A percentile compares a stretch with the other conserved stretches of the same genome.
Conservation (phyloP, 345 rosid genomes). For the Limnanthes douglasii region DNA sequence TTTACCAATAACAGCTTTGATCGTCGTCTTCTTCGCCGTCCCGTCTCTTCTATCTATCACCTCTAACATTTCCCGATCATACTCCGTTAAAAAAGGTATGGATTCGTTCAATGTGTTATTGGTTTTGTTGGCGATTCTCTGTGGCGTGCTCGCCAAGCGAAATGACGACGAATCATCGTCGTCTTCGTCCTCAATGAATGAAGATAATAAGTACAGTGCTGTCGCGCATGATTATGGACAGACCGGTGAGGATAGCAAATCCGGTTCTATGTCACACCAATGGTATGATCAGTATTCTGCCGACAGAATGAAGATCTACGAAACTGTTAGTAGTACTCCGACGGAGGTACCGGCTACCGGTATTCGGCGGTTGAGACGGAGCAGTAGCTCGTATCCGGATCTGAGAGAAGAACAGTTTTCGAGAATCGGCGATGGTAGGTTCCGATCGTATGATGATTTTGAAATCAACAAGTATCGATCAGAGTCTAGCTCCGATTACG, state of each 20-base stretch:
- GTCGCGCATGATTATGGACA: constrained; percentile 3
- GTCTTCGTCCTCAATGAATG: constrained; percentile 1
- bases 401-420: constrained; percentile 28
- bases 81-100: constrained; percentile 41
- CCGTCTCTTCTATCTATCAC: constrained; percentile 33
- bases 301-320: constrained; percentile 19
- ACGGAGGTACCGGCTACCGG: constrained; percentile 12
- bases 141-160: constrained; percentile 50
- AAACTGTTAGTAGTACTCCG: constrained; percentile 6
- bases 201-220: not conserved
- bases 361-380: constrained; percentile 39
- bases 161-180: constrained; percentile 28
- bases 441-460: constrained; percentile 61
- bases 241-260: constrained; percentile 3
- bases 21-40: constrained; percentile 21
- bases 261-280: constrained; percentile 6
- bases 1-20: constrained; percentile 28
- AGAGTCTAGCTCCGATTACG: not conserved
- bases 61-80: constrained; percentile 25
- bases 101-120: constrained; percentile 45
- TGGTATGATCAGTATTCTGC: constrained; percentile 34
- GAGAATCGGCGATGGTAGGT: constrained; percentile 28
- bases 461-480: constrained; percentile 26
- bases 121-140: constrained; percentile 55
- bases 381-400: constrained; percentile 71